These are phyloP conservation scores for Akanthomyces dipterigenus DNA, from an alignment of 2,329 filamentous ascomycete species.

Conservation along the genomic window DNA sequence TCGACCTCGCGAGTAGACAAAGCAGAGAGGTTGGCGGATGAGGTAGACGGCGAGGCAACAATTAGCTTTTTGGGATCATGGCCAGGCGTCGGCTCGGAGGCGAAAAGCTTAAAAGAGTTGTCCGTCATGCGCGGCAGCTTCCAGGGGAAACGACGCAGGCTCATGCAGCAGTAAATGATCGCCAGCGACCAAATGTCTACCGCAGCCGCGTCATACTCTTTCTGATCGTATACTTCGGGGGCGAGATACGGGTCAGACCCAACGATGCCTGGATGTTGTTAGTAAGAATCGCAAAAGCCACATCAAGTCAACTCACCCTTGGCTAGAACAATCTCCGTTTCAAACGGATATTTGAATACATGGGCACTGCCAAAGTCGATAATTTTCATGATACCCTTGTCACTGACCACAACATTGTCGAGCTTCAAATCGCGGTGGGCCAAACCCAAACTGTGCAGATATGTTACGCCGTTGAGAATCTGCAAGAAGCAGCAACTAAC, in stretches of 20 bases:
- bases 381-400: constrained; percentile 96
- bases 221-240: constrained; percentile 90
- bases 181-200: constrained; percentile 97
- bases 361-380: constrained; percentile 98
- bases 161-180: constrained; percentile 99
- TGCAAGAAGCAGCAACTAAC: constrained; percentile 88
- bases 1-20: constrained; percentile 34
- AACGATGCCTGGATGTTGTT: constrained; percentile 49
- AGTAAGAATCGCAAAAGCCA: not conserved
- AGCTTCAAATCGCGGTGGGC: constrained; percentile 93
- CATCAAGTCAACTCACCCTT: constrained; percentile 25
- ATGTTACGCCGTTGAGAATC: constrained; percentile 89
- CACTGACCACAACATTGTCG: constrained; percentile 96
- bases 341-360: constrained; percentile 95
- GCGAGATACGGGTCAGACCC: constrained; percentile 91
- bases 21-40: constrained; percentile 36
- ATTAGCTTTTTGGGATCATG: constrained; percentile 51
- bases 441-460: constrained; percentile 89
- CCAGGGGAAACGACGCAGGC: constrained; percentile 89
- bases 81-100: constrained; percentile 74
- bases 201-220: constrained; percentile 87
- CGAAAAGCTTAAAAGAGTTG: constrained; percentile 91
- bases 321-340: constrained; percentile 51
- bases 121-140: constrained; percentile 88
- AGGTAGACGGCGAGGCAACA: constrained; percentile 31